These are phyloP conservation scores for Irpex sp. DNA, from an alignment of 1,284 basidiomycete genomes.

Conservation along the genomic window DNA sequence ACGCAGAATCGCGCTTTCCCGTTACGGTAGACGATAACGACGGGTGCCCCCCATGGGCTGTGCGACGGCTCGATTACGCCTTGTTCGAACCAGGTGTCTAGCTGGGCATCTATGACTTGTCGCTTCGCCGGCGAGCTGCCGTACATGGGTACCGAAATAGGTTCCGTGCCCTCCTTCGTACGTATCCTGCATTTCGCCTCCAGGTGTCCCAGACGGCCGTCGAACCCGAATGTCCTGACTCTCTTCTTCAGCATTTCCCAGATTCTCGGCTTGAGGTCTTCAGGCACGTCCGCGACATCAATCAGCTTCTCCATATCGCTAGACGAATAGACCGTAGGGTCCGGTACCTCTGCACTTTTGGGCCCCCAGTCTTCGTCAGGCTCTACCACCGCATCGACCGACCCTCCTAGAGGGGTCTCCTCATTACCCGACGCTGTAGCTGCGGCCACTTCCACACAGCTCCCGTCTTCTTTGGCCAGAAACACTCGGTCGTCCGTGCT, in stretches of 20 bases:
- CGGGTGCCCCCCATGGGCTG: slow-evolving; percentile 42
- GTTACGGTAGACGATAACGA: slow-evolving; percentile 39
- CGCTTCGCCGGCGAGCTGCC: slow-evolving; percentile 37
- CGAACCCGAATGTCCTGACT: neutral
- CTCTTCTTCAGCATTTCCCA: neutral
- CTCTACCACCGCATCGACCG: too few species aligned
- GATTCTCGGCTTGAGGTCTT: neutral
- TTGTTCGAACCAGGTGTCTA: slow-evolving; percentile 35
- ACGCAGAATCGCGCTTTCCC: slow-evolving; percentile 29
- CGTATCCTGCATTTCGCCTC: neutral
- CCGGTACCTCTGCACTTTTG: neutral
- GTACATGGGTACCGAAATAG: slow-evolving; percentile 33
- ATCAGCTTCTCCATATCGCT: neutral
- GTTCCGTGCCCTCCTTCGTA: slow-evolving; percentile 13
- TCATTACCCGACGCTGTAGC: too few species aligned
- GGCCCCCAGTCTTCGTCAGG: slow-evolving; percentile 4
- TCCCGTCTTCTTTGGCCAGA: too few species aligned
- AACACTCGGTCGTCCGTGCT: too few species aligned
- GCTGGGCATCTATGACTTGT: slow-evolving; percentile 38
- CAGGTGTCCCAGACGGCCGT: neutral
- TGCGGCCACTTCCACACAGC: too few species aligned
- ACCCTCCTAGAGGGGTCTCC: too few species aligned
- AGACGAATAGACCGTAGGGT: neutral
- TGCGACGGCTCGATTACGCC: slow-evolving; percentile 41
- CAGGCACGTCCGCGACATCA: slow-evolving; percentile 10